These are phyloP conservation scores for Suhomyces guaymorum DNA, from an alignment of 1,139 yeast genomes.

Conservation along the genomic window DNA sequence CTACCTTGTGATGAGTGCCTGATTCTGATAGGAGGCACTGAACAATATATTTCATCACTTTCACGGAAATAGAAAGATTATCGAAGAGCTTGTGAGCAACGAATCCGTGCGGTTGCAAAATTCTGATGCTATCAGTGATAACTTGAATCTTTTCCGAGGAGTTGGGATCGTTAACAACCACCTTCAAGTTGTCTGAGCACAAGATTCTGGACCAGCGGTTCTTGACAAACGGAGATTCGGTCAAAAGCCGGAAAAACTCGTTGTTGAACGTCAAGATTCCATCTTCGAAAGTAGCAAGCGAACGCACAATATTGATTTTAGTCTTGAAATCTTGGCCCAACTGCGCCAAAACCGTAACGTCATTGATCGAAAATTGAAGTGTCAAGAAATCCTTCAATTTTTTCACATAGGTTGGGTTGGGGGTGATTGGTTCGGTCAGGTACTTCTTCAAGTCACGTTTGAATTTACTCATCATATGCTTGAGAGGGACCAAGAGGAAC, in stretches of 20 bases:
- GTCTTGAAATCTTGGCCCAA: constrained; percentile 52
- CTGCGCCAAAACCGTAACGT: constrained; percentile 25
- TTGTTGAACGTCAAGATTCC: constrained; percentile 26
- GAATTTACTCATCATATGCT: constrained; percentile 23
- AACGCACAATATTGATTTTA: constrained; percentile 44
- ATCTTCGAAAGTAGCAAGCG: constrained; percentile 20
- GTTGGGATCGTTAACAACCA: constrained; percentile 21
- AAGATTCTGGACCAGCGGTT: constrained; percentile 54
- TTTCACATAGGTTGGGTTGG: constrained; percentile 2
- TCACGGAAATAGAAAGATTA: constrained; percentile 54
- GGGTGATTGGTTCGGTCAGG: constrained; percentile 14
- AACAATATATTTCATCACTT: constrained; percentile 56
- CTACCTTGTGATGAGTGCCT: constrained; percentile 15
- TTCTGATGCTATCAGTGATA: constrained; percentile 33
- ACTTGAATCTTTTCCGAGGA: constrained; percentile 19
- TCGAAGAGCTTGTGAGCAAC: constrained; percentile 64
- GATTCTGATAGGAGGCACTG: constrained; percentile 40
- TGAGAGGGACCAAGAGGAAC: constrained; percentile 41
- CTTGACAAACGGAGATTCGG: constrained; percentile 52
- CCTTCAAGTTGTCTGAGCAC: constrained; percentile 41
- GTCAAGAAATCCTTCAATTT: constrained; percentile 16
- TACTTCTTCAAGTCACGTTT: constrained; percentile 27
- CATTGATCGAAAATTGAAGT: constrained; percentile 23
- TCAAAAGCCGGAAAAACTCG: constrained; percentile 48
- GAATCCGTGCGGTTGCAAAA: constrained; percentile 53